Evolutionary conservation across 352 stramenopile species (phyloP), one percentile per base, ranked within the genome.

Genomic region (Phytophthora macrochlamydospora): DNA sequence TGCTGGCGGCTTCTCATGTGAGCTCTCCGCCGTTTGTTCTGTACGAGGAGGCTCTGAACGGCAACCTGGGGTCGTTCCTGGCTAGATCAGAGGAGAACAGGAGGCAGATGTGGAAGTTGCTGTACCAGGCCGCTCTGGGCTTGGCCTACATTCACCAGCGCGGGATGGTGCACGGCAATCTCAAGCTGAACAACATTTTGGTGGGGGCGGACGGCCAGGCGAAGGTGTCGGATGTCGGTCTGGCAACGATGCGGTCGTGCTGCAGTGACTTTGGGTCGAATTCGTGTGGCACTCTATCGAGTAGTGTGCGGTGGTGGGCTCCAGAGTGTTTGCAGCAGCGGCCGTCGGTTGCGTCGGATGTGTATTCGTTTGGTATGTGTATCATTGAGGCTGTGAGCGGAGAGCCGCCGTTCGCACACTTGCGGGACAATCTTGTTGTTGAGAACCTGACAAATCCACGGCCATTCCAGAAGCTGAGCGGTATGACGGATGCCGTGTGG

Each of bases 331-430:
- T 79, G 11, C 54, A 52, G 31, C 8, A 29, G 24, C 45, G 40
- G 3, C 62, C 59, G 2, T 74, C 56, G 8, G 52, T 62, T 7
- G 51, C 63, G 6, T 74, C 67, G 4, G 67, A 79, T 13, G 56
- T 74, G 30, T 79, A 72, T 51, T 75, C 71, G 0, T 55, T 79
- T 4, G 71, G 56, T 0, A 69, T 76, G 71, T 76, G 67, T 24
- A 63, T 79, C n/a, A 63, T 76, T 18, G 63, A 74, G 51, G 67
- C 71, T 8, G 44, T 57, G 12, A 65, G 59, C 2, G 38, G 55
- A 0, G 67, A 74, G 44, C 53, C 69, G 7, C 71, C 67, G 8
- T 76, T 51, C 28, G 59, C 51, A 3, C 56, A 54, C n/a, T 12
- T 60, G 18, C 43, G 57, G 13, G 68, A 76, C 30, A 44, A 54